Base-by-base conservation (phyloP, 2,329 filamentous ascomycete genomes). In the Xenoacremonium recifei region DNA sequence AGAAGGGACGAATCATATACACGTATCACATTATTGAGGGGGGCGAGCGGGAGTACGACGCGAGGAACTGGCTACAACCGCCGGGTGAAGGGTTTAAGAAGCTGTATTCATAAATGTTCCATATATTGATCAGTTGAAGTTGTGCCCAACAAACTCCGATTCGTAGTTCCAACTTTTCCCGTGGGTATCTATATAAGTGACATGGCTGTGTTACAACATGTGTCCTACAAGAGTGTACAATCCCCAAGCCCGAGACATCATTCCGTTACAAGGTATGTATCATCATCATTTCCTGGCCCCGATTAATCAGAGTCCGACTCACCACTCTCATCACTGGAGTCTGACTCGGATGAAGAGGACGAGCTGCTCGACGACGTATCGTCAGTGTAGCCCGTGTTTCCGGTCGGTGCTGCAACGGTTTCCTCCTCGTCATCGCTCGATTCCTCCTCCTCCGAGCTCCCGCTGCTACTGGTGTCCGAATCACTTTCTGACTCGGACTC, bases 1-100 rank as follows among this genome's bases (percentile, higher is more conserved):
- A 77, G 50, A 92, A 89, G 73, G 90, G 91, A 17, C 77, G 92
- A 52, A 95, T 93, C 62, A 96, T 96, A 40, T 99, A 97, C 67
- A 97, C 93, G 0, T 99, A 97, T 64, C 93, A 99, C 71, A 80
- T 95, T 44, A 97, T 97, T 59, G 93, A 97, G 69, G 87, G 86
- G 0, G 79, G 85, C 16, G 76, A 67, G 1, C 72, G 82, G 32
- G 72, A 70, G 40, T 99, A 97, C 65, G 93, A 97, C 66, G 77
- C 78, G 67, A 76, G 77, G 67, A 99, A 99, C 67, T 97, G 93
- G 93, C 67, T 99, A 64, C 92, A 96, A 70, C 89, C 91, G 44
- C 85, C 89, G 0, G 71, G 75, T 30, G 79, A 79, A 31, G 91
- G 89, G 0, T 96, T 99, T 61, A 91, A 86, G 6, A 85, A 69